Percentiles rank a stretch among this genome's conserved stretches.
phyloP scores from a whole-genome alignment of 495 filamentous ascomycete species.

The Chaetomium cochliodes region DNA sequence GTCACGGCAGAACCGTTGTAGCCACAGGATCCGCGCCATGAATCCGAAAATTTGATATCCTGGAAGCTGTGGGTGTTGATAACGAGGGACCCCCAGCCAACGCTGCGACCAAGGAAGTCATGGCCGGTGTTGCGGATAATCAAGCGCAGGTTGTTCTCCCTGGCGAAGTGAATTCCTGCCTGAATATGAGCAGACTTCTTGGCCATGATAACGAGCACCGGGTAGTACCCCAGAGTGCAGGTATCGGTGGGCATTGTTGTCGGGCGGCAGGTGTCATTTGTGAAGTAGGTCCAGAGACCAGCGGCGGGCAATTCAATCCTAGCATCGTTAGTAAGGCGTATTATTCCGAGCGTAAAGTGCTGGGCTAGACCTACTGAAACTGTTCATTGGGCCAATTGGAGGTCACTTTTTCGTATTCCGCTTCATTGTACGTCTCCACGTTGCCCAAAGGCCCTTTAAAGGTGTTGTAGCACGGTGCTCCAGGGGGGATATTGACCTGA shows the following conservation, averaged over 20 bases:
- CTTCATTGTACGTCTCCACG: slow-evolving; percentile 41
- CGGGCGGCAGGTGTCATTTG: slow-evolving; percentile 47
- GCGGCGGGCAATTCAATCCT: slow-evolving; percentile 42
- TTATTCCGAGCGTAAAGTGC: too few species aligned
- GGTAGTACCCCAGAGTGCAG: slow-evolving; percentile 60
- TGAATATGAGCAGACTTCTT: slow-evolving; percentile 45
- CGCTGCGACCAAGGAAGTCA: slow-evolving; percentile 57
- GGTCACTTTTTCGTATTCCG: slow-evolving; percentile 36
- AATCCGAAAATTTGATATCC: slow-evolving; percentile 42
- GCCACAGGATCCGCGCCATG: slow-evolving; percentile 36
- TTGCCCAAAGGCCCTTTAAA: slow-evolving; percentile 43
- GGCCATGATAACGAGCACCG: slow-evolving; percentile 55
- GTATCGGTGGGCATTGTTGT: slow-evolving; percentile 45
- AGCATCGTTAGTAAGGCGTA: not conserved
- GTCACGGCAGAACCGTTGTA: slow-evolving; percentile 50
- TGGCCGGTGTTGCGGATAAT: slow-evolving; percentile 68
- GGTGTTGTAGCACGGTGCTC: slow-evolving; percentile 42
- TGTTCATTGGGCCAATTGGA: slow-evolving; percentile 40
- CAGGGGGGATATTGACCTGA: slow-evolving; percentile 40
- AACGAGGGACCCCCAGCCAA: slow-evolving; percentile 57
- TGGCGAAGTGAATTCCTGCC: slow-evolving; percentile 54
- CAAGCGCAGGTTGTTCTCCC: slow-evolving; percentile 56
- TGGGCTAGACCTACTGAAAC: slow-evolving; percentile 35
- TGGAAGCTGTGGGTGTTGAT: slow-evolving; percentile 67
- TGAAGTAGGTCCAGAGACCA: slow-evolving; percentile 48